Evolutionary conservation across 2,329 filamentous ascomycete genomes (phyloP).

Genomic region (Zymoseptoria brevis): DNA sequence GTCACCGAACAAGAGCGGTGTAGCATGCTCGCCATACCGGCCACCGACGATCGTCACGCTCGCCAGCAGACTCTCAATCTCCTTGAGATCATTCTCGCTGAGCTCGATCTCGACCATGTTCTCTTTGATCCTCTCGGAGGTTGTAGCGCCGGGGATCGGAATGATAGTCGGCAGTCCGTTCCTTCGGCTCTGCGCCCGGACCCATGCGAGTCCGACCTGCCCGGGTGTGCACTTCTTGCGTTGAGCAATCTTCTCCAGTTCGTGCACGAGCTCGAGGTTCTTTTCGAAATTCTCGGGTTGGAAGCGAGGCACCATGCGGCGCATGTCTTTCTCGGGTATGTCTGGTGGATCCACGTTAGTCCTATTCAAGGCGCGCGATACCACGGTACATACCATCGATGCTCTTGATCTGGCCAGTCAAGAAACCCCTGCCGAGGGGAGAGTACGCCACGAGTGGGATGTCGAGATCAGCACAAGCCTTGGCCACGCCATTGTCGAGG

Average conservation of each 20-base stretch:
- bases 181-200: slow-evolving; percentile 35
- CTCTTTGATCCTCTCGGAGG: slow-evolving; percentile 33
- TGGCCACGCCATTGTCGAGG: slow-evolving; percentile 50
- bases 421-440: slow-evolving; percentile 57
- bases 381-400: slow-evolving; percentile 1
- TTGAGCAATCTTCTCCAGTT: slow-evolving; percentile 51
- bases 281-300: slow-evolving; percentile 53
- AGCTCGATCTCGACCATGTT: slow-evolving; percentile 36
- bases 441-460: slow-evolving; percentile 68
- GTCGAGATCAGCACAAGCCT: slow-evolving; percentile 50
- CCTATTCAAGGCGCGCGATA: background rate
- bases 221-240: slow-evolving; percentile 45
- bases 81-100: slow-evolving; percentile 42
- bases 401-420: slow-evolving; percentile 46
- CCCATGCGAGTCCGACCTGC: slow-evolving; percentile 45
- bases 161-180: slow-evolving; percentile 39
- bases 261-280: slow-evolving; percentile 55
- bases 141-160: slow-evolving; percentile 38
- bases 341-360: slow-evolving; percentile 36
- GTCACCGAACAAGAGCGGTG: slow-evolving; percentile 22
- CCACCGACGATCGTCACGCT: slow-evolving; percentile 37
- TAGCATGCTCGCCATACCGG: slow-evolving; percentile 29
- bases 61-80: slow-evolving; percentile 45
- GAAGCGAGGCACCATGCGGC: slow-evolving; percentile 49
- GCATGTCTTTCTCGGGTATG: slow-evolving; percentile 45